Conservation (phyloP, 495 filamentous ascomycete genomes). For the Penicillium steckii region DNA sequence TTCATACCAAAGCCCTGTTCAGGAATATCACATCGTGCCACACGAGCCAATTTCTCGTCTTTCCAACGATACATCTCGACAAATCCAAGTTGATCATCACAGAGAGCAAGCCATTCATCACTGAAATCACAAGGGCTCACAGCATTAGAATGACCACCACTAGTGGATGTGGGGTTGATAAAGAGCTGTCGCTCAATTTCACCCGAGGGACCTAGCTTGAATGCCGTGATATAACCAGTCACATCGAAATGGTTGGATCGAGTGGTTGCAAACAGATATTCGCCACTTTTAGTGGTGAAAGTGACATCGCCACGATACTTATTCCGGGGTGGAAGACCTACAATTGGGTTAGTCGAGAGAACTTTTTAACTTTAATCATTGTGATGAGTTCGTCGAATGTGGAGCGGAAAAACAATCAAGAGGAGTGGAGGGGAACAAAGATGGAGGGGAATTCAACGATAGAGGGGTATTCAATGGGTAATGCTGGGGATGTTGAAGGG, state of each 20-base stretch:
- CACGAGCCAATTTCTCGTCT: slow-evolving; percentile 72
- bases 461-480: no score
- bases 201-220: slow-evolving; percentile 66
- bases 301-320: slow-evolving; percentile 78
- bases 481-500: slow-evolving; percentile 21
- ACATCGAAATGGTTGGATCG: slow-evolving; percentile 71
- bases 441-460: no score
- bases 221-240: slow-evolving; percentile 78
- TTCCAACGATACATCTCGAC: slow-evolving; percentile 84
- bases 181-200: slow-evolving; percentile 73
- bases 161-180: slow-evolving; percentile 79
- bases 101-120: slow-evolving; percentile 82
- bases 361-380: no score
- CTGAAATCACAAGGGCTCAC: slow-evolving; percentile 76
- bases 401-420: not conserved
- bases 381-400: no score
- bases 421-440: no score
- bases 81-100: slow-evolving; percentile 80
- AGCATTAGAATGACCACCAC: slow-evolving; percentile 81
- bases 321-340: slow-evolving; percentile 50
- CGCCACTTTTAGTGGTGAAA: slow-evolving; percentile 60
- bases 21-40: slow-evolving; percentile 69
- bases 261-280: slow-evolving; percentile 78
- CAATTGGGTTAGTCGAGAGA: slow-evolving; percentile 2
- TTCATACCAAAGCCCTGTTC: slow-evolving; percentile 89